Conservation (phyloP, 1,284 basidiomycete genomes). For the Dichomitus squalens region DNA sequence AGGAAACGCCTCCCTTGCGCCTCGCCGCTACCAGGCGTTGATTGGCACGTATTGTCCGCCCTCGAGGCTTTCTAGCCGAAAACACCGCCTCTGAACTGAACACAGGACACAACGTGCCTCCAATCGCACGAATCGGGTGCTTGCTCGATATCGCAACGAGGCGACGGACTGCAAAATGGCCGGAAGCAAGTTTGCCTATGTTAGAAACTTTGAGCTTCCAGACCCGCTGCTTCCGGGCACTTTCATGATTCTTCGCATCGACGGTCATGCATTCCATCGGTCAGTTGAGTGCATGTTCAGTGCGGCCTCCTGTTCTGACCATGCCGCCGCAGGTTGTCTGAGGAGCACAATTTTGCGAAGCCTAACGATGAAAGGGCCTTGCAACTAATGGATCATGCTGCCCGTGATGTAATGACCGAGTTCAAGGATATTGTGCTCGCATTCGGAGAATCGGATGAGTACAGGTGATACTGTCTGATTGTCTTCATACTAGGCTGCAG, state of each 20-base stretch:
- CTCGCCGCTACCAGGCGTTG: slow-evolving; percentile 22
- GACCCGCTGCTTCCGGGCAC: slow-evolving; percentile 86
- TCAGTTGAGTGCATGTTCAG: slow-evolving; percentile 37
- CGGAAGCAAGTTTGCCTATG: slow-evolving; percentile 90
- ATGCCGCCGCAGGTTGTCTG: slow-evolving; percentile 80
- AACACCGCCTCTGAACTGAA: neutral
- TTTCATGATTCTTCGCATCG: slow-evolving; percentile 86
- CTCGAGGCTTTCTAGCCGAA: slow-evolving; percentile 4
- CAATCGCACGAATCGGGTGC: neutral
- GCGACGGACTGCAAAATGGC: slow-evolving; percentile 64
- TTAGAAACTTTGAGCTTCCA: slow-evolving; percentile 87
- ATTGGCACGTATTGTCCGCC: neutral
- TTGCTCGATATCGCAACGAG: neutral
- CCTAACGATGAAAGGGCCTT: slow-evolving; percentile 92
- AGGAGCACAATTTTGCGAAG: slow-evolving; percentile 82
- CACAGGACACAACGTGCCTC: neutral
- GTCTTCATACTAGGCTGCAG: neutral
- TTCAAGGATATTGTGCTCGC: slow-evolving; percentile 83
- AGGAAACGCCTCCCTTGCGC: slow-evolving; percentile 19
- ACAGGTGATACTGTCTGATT: slow-evolving; percentile 58
- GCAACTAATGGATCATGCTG: slow-evolving; percentile 91
- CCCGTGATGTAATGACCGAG: slow-evolving; percentile 79
- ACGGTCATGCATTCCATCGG: slow-evolving; percentile 96
- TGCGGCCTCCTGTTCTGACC: neutral
- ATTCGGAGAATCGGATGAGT: slow-evolving; percentile 98